Evolutionary conservation across 2,329 filamentous ascomycete species (phyloP).

Genomic region (Aureobasidium sp.): DNA sequence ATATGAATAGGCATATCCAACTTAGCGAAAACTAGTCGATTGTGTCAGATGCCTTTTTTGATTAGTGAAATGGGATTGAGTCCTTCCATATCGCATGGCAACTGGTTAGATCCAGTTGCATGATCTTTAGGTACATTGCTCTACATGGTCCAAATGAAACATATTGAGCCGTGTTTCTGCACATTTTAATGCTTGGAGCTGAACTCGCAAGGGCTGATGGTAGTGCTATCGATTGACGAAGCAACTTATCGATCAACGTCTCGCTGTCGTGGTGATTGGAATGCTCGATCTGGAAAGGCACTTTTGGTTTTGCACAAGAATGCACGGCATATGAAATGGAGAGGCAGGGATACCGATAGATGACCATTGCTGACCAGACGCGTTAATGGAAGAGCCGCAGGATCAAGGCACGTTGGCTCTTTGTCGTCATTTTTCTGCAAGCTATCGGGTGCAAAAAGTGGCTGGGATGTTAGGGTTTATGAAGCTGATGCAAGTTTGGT

Average conservation of each 20-base stretch:
- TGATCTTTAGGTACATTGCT: too few species aligned
- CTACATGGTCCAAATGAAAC: too few species aligned
- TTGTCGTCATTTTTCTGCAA: slow-evolving; percentile 8
- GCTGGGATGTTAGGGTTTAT: slow-evolving; percentile 10
- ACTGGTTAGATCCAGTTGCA: too few species aligned
- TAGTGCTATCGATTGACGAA: slow-evolving; percentile 6
- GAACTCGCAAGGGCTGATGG: not conserved
- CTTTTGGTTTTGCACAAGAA: slow-evolving; percentile 3
- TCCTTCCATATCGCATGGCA: not conserved
- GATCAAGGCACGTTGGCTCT: not conserved
- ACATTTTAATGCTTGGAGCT: not conserved
- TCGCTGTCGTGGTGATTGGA: slow-evolving; percentile 14
- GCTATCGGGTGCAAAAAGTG: slow-evolving; percentile 1
- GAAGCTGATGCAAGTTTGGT: not conserved
- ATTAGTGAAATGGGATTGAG: not conserved
- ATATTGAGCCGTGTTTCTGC: too few species aligned
- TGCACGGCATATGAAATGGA: not conserved
- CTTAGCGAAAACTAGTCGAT: too few species aligned
- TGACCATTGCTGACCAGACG: not conserved
- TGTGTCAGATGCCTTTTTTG: too few species aligned
- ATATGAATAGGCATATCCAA: too few species aligned
- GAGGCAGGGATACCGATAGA: not conserved
- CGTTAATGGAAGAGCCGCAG: not conserved
- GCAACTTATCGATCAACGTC: slow-evolving; percentile 9
- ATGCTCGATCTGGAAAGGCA: slow-evolving; percentile 6